Conservation (phyloP, 2,329 filamentous ascomycete genomes). For the Ophidiomyces ophidiicola region DNA sequence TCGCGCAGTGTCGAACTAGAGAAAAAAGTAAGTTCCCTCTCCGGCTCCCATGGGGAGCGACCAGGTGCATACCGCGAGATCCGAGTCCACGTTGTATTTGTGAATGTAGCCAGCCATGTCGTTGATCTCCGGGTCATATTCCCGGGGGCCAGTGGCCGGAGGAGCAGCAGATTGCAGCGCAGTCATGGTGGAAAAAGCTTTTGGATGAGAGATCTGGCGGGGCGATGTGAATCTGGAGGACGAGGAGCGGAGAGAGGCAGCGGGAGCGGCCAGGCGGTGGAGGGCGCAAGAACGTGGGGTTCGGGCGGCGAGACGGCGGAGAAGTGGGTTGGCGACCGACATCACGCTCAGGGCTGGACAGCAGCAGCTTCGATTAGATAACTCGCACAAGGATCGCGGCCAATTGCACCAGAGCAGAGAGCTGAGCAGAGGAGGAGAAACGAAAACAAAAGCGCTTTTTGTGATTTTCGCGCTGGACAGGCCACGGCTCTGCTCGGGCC, state of each 20-base stretch:
- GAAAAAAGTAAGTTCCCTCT: conserved; percentile 3
- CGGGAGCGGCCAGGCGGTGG: conserved; percentile 34
- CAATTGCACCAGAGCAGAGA: conserved; percentile 30
- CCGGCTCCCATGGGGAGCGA: background rate
- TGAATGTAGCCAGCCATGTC: conserved; percentile 94
- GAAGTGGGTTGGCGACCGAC: conserved; percentile 31
- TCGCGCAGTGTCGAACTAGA: conserved; percentile 84
- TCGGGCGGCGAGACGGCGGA: conserved; percentile 33
- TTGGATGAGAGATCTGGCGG: conserved; percentile 15
- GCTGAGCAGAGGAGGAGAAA: conserved; percentile 19
- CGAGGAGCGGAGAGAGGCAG: conserved; percentile 24
- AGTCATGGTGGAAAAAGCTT: conserved; percentile 34
- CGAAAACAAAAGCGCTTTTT: conserved; percentile 14
- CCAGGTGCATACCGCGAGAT: conserved; percentile 63
- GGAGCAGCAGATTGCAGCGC: conserved; percentile 30
- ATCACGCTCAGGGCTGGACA: conserved; percentile 18
- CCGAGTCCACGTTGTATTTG: conserved; percentile 79
- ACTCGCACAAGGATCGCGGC: conserved; percentile 6
- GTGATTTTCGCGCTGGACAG: background rate
- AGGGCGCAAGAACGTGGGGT: conserved; percentile 32
- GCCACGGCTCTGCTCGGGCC: conserved; percentile 2
- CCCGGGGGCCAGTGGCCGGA: conserved; percentile 31
- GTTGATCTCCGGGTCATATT: conserved; percentile 84
- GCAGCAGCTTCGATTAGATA: background rate
- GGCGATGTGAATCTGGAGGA: conserved; percentile 25